These are phyloP conservation scores for Perilla frutescens DNA, from an alignment of 257 asterid species.

Conservation along the genomic window DNA sequence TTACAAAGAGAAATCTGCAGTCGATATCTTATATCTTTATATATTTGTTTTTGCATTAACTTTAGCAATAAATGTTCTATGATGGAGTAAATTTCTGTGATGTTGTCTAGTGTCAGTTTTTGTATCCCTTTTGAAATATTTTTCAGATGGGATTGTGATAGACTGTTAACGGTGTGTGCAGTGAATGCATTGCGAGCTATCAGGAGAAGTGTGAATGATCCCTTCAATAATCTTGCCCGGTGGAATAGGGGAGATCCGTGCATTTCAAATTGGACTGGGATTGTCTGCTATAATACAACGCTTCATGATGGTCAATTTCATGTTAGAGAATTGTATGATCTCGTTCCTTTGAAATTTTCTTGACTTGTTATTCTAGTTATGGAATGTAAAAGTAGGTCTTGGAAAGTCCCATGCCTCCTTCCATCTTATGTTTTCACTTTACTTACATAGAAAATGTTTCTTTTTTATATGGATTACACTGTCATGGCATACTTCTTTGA, in stretches of 20 bases:
- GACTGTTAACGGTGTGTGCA: constrained; percentile 46
- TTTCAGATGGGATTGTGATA: constrained; percentile 4
- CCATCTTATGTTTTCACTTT: background rate
- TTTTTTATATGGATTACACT: background rate
- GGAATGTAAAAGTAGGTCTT: constrained; percentile 11
- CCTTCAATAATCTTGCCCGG: constrained; percentile 53
- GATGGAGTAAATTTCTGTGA: background rate
- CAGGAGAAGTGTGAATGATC: constrained; percentile 65
- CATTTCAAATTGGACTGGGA: constrained; percentile 77
- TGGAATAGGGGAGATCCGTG: constrained; percentile 95
- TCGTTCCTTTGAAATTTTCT: constrained; percentile 19
- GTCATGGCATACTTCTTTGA: background rate
- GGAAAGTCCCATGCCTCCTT: background rate
- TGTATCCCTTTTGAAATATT: background rate
- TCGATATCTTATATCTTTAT: background rate
- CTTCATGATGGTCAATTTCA: constrained; percentile 71
- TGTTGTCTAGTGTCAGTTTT: background rate
- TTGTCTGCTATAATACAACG: constrained; percentile 65
- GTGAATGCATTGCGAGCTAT: constrained; percentile 73
- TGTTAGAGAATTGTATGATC: constrained; percentile 78
- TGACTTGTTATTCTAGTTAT: constrained; percentile 10
- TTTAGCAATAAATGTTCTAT: constrained; percentile 14
- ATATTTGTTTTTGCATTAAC: background rate
- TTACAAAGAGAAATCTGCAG: constrained; percentile 1
- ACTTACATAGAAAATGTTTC: background rate